Evolutionary conservation across 176 grass and related monocot species (phyloP), one percentile per base, ranked within the genome.

Genomic region (Phoenix roebelenii): DNA sequence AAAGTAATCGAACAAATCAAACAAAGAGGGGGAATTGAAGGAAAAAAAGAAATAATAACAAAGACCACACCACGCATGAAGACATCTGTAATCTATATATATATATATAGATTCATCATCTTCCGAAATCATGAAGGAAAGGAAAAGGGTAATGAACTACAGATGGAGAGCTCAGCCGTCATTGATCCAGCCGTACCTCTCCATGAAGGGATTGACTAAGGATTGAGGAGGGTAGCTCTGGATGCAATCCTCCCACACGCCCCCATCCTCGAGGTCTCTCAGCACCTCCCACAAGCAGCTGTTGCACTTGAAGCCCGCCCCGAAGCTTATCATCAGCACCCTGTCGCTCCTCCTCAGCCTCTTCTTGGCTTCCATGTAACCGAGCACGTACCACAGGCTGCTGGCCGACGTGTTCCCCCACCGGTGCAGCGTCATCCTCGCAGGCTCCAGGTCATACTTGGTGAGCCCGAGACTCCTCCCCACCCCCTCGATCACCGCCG

Each of bases 361-460:
- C 15, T 65, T 57, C 72, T 95, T 95, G 0, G 79, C 82, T 61
- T 95, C 90, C 90, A 95, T 95, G 90, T 95, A 95, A 7, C 76
- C 65, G 0, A 95, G 68, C 54, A 89, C 90, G 75, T 95, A 95
- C 90, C 85, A 95, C 19, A 89, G 64, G 85, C 90, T 89, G 73
- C 90, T 95, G 4, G 85, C 85, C 16, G 90, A 95, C 5, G 90
- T 95, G 85, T 95, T 95, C 1, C 90, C 90, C 90, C 90, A 95
- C 22, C 85, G 50, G 79, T 95, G 90, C 82, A 95, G 61, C 73
- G 90, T 89, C 90, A 95, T 95, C 68, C 70, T 72, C 0, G 90
- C 82, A 24, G 90, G 82, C 72, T 95, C 90, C 15, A 95, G 67
- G 58, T 95, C 85, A 66, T 86, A 74, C 3, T 28, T 64, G 14